phyloP scores from a whole-genome alignment of 2,329 filamentous ascomycete species.

The Pseudogymnoascus sp. region DNA sequence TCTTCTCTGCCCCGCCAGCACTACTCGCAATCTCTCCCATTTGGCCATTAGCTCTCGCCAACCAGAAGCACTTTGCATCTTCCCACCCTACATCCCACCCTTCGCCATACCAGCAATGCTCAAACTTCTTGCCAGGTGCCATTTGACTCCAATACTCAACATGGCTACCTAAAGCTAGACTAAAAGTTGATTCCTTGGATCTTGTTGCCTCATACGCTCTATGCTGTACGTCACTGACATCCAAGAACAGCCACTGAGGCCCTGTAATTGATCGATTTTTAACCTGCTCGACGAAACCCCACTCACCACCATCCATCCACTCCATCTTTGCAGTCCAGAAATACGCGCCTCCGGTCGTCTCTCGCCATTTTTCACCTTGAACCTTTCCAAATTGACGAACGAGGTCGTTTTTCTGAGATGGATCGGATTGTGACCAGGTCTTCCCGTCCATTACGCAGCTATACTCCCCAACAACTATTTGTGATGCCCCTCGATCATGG shows the following conservation, averaged over 20 bases:
- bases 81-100: slow-evolving; percentile 50
- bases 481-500: slow-evolving; percentile 40
- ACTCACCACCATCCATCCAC: slow-evolving; percentile 55
- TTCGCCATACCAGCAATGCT: slow-evolving; percentile 47
- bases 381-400: slow-evolving; percentile 41
- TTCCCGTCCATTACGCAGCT: slow-evolving; percentile 47
- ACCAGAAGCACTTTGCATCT: slow-evolving; percentile 48
- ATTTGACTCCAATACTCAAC: slow-evolving; percentile 42
- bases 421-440: slow-evolving; percentile 41
- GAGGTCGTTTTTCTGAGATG: slow-evolving; percentile 36
- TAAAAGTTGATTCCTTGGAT: slow-evolving; percentile 31
- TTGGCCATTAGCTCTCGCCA: slow-evolving; percentile 30
- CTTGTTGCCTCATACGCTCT: slow-evolving; percentile 34
- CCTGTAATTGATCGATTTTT: slow-evolving; percentile 37
- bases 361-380: slow-evolving; percentile 42
- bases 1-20: slow-evolving; percentile 39
- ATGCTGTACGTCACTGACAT: slow-evolving; percentile 30
- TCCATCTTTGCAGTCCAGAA: slow-evolving; percentile 58
- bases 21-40: slow-evolving; percentile 20
- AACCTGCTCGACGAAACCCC: slow-evolving; percentile 49
- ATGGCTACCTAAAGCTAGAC: slow-evolving; percentile 36
- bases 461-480: slow-evolving; percentile 51
- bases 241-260: slow-evolving; percentile 33
- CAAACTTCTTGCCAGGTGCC: slow-evolving; percentile 38
- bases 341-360: slow-evolving; percentile 44